Conservation (phyloP, 495 filamentous ascomycete species). For the Hypomontagnella submonticulosa region DNA sequence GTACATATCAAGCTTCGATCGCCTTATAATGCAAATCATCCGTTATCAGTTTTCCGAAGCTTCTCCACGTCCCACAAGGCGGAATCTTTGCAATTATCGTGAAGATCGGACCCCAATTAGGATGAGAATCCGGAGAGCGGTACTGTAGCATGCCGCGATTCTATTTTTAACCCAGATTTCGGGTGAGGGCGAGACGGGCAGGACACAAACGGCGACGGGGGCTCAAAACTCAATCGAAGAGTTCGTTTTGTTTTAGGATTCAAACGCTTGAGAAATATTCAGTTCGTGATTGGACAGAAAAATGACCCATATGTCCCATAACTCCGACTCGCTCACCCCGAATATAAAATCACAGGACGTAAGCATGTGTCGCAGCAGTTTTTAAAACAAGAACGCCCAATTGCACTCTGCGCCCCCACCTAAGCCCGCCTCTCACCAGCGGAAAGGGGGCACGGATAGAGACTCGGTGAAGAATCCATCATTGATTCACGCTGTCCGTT, state of each 20-base stretch:
- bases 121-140: slow-evolving; percentile 9
- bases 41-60: slow-evolving; percentile 20
- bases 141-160: slow-evolving; percentile 24
- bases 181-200: not conserved
- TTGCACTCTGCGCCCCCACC: slow-evolving; percentile 17
- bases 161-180: slow-evolving; percentile 40
- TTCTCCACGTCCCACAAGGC: slow-evolving; percentile 9
- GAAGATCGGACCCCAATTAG: slow-evolving; percentile 25
- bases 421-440: slow-evolving; percentile 7
- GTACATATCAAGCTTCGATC: slow-evolving; percentile 17
- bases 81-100: slow-evolving; percentile 1
- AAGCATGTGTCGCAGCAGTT: slow-evolving; percentile 20
- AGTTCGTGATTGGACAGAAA: slow-evolving; percentile 36
- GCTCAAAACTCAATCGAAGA: slow-evolving; percentile 29
- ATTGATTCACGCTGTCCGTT: slow-evolving; percentile 17
- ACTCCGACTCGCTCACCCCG: slow-evolving; percentile 31
- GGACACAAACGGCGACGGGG: slow-evolving; percentile 8
- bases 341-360: slow-evolving; percentile 37
- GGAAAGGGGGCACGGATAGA: slow-evolving; percentile 18
- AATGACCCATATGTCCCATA: slow-evolving; percentile 7
- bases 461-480: slow-evolving; percentile 31
- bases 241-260: slow-evolving; percentile 30
- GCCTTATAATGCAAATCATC: slow-evolving; percentile 23
- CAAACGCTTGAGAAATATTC: not conserved
- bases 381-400: slow-evolving; percentile 4